Conservation (phyloP, 2,329 filamentous ascomycete species). For the Massarina eburnea region DNA sequence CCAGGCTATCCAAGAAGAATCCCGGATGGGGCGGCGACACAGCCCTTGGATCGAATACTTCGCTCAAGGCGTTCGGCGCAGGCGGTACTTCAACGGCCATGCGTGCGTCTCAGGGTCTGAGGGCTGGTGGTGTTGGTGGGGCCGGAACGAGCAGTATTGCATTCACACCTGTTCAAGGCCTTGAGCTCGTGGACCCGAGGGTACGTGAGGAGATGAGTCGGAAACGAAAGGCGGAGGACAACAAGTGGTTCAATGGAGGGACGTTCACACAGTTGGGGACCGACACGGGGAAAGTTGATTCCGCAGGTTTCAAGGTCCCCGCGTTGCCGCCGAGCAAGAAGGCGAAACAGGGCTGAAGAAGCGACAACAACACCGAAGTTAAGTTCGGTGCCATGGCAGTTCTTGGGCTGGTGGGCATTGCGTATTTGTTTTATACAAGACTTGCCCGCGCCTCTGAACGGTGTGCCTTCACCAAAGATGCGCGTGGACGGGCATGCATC, state of each 20-base stretch:
- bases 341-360: constrained; percentile 20
- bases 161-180: constrained; percentile 91
- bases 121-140: constrained; percentile 77
- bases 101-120: constrained; percentile 75
- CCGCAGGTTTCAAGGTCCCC: constrained; percentile 80
- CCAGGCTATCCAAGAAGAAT: constrained; percentile 92
- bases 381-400: too few relatives aligned
- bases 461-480: too few relatives aligned
- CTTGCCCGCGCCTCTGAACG: too few relatives aligned
- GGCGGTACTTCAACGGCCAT: constrained; percentile 68
- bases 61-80: constrained; percentile 75
- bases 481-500: too few relatives aligned
- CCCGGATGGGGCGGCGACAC: constrained; percentile 86
- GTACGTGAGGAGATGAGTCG: constrained; percentile 81
- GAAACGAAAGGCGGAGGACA: constrained; percentile 92
- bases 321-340: constrained; percentile 75
- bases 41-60: constrained; percentile 58
- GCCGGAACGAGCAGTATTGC: constrained; percentile 81
- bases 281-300: constrained; percentile 48
- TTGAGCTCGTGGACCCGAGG: constrained; percentile 95
- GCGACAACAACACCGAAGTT: too few relatives aligned
- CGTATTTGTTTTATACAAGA: too few relatives aligned
- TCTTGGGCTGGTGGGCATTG: too few relatives aligned
- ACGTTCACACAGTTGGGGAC: constrained; percentile 84
- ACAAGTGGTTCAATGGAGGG: constrained; percentile 96